Evolutionary conservation across 2,329 filamentous ascomycete species (phyloP).

Genomic region (Paecilomyces dactylethromorphus): DNA sequence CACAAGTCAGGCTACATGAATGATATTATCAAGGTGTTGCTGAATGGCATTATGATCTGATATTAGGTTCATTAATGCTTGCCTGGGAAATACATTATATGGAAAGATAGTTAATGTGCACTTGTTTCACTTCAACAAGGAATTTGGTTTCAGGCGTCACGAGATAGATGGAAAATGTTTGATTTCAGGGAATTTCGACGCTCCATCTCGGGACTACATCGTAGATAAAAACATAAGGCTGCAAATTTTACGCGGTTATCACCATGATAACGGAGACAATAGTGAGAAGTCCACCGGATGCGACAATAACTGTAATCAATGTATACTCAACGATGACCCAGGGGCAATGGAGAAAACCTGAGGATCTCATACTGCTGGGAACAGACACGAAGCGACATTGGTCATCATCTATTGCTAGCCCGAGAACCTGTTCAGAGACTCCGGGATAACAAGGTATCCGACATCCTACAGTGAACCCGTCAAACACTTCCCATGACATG

Average conservation of each 20-base stretch:
- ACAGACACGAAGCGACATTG: background rate
- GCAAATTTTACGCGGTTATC: background rate
- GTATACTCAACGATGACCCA: background rate
- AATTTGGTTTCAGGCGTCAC: too few relatives aligned
- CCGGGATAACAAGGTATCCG: background rate
- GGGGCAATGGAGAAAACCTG: background rate
- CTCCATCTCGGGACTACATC: too few relatives aligned
- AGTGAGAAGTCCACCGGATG: background rate
- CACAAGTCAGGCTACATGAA: too few relatives aligned
- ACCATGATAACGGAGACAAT: background rate
- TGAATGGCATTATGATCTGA: too few relatives aligned
- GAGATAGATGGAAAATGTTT: too few relatives aligned
- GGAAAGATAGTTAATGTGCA: too few relatives aligned
- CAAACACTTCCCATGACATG: background rate
- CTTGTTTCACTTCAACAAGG: too few relatives aligned
- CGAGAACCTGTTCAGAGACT: background rate
- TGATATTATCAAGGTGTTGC: too few relatives aligned
- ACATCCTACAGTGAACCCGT: background rate
- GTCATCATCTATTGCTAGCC: background rate
- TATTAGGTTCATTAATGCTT: too few relatives aligned
- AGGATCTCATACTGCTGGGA: background rate
- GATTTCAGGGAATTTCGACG: too few relatives aligned
- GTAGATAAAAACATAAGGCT: too few relatives aligned
- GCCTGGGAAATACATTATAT: too few relatives aligned
- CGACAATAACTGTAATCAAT: background rate